Conservation (phyloP, 2,329 filamentous ascomycete genomes). For the Fusarium temperatum region DNA sequence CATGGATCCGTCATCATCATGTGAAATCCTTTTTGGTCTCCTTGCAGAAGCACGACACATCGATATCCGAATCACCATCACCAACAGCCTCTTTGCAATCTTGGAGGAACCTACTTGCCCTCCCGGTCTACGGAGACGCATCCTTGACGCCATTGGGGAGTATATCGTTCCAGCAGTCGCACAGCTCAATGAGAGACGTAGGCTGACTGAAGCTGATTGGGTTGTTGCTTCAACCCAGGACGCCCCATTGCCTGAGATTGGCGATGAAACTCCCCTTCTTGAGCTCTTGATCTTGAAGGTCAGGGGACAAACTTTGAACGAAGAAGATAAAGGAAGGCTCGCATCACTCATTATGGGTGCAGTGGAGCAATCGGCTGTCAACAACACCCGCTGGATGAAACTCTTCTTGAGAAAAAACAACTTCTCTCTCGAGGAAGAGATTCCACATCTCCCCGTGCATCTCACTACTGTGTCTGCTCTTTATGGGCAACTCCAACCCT, state of each 20-base stretch:
- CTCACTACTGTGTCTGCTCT: conserved; percentile 10
- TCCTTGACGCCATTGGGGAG: conserved; percentile 42
- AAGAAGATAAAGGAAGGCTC: conserved; percentile 21
- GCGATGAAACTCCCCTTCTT: conserved; percentile 17
- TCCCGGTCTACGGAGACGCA: conserved; percentile 13
- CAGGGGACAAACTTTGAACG: neutral
- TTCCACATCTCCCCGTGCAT: conserved; percentile 40
- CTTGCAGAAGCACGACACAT: conserved; percentile 45
- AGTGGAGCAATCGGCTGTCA: conserved; percentile 41
- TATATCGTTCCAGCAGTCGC: conserved; percentile 43
- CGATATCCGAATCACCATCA: conserved; percentile 45
- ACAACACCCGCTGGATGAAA: conserved; percentile 45
- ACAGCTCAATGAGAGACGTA: conserved; percentile 44
- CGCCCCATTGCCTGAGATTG: conserved; percentile 9
- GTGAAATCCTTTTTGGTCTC: conserved; percentile 43
- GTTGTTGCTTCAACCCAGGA: neutral
- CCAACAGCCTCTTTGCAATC: conserved; percentile 42
- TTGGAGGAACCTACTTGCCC: conserved; percentile 24
- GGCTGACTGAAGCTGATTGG: conserved; percentile 45
- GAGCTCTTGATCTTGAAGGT: neutral
- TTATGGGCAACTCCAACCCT: conserved; percentile 14
- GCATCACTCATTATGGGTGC: conserved; percentile 36
- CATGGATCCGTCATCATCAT: conserved; percentile 37
- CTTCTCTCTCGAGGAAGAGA: conserved; percentile 34
- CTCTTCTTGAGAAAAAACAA: conserved; percentile 46